Conservation (phyloP, 768 basidiomycete genomes). For the Panus rudis region DNA sequence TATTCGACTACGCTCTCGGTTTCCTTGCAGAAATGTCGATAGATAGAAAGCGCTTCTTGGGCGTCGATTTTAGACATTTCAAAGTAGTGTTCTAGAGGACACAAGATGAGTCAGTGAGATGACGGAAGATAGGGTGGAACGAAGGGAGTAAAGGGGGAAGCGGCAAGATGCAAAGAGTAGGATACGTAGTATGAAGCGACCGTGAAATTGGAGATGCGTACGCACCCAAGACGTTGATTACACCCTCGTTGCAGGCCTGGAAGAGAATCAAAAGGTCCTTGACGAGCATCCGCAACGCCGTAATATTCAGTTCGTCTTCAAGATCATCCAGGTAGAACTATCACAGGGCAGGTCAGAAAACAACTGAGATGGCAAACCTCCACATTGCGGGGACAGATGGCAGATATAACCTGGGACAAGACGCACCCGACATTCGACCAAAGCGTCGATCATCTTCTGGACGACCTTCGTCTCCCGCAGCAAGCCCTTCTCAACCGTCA, state of each 20-base stretch:
- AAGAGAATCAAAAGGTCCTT: constrained; percentile 95
- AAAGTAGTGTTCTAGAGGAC: constrained; percentile 78
- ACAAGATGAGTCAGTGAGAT: too few relatives aligned
- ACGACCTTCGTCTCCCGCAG: constrained; percentile 88
- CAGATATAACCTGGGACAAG: constrained; percentile 3
- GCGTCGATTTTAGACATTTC: constrained; percentile 98
- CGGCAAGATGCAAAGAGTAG: too few relatives aligned
- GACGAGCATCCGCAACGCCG: constrained; percentile 87
- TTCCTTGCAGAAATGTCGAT: constrained; percentile 91
- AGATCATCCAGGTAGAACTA: constrained; percentile 94
- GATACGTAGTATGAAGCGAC: too few relatives aligned
- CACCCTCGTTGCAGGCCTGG: constrained; percentile 95
- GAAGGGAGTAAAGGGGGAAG: too few relatives aligned
- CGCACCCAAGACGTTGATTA: constrained; percentile 71
- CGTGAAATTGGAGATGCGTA: constrained; percentile 22
- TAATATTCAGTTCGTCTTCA: constrained; percentile 85
- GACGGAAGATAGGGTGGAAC: too few relatives aligned
- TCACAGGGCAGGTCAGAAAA: neutral
- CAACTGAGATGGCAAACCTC: neutral
- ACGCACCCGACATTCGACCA: constrained; percentile 84
- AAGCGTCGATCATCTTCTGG: constrained; percentile 80
- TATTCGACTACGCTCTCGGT: constrained; percentile 92
- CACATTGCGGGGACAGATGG: too few relatives aligned
- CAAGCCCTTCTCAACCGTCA: constrained; percentile 95
- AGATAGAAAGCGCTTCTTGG: constrained; percentile 72